Evolutionary conservation across 1,284 basidiomycete genomes (phyloP).

Genomic region (Ceratobasidium sp.): DNA sequence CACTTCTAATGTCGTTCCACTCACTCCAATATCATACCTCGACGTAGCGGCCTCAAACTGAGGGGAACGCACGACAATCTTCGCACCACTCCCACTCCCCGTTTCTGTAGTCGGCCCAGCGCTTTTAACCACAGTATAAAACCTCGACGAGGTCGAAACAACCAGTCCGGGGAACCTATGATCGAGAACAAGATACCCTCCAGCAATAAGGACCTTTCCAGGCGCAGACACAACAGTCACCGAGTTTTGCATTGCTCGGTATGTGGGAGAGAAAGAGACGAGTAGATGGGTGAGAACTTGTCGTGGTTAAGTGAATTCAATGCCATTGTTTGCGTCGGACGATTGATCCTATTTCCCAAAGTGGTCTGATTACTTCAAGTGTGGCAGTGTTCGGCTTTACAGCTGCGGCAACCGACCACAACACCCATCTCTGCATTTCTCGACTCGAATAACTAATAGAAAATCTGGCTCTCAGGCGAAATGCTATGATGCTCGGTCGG

Average conservation of each 20-base stretch:
- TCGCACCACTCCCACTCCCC: conserved; percentile 38
- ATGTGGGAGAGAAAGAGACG: neutral
- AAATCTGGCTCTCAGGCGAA: conserved; percentile 22
- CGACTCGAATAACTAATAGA: neutral
- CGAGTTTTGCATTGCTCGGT: neutral
- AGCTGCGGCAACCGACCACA: neutral
- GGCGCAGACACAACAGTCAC: conserved; percentile 82
- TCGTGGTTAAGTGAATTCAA: neutral
- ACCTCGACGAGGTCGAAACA: conserved; percentile 90
- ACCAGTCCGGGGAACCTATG: conserved; percentile 83
- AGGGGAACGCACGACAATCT: conserved; percentile 84
- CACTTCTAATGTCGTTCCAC: conserved; percentile 57
- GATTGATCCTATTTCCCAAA: conserved; percentile 27
- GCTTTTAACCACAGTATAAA: conserved; percentile 82
- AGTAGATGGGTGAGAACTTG: neutral
- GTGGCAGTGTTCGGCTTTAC: conserved; percentile 17
- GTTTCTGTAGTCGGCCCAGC: conserved; percentile 49
- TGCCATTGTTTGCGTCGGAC: neutral
- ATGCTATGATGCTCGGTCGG: conserved; percentile 38
- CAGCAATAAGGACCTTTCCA: conserved; percentile 94
- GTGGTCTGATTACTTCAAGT: neutral
- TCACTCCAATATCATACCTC: conserved; percentile 67
- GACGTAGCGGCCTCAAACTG: conserved; percentile 88
- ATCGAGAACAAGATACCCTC: conserved; percentile 94
- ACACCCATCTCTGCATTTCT: neutral